phyloP scores from a whole-genome alignment of 208 protist genomes.

The Crithidia acanthocephali region DNA sequence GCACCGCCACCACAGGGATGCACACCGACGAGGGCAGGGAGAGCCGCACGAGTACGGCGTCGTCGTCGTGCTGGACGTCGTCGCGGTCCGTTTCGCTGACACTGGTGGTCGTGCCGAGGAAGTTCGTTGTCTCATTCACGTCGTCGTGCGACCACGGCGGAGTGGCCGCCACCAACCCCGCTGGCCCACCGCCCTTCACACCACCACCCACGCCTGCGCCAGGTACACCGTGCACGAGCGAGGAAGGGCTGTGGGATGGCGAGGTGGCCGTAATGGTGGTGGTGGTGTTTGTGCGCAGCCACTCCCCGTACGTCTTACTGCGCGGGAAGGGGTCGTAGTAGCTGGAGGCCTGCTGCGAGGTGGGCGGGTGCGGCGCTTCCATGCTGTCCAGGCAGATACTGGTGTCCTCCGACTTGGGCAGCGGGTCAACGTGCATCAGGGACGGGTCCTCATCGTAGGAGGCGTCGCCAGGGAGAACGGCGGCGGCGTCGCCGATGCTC shows the following conservation, averaged over 20 bases:
- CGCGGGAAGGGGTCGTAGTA: constrained; percentile 12
- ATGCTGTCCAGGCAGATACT: constrained; percentile 1
- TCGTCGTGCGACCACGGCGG: constrained; percentile 22
- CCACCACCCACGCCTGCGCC: neutral
- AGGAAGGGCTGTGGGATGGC: neutral
- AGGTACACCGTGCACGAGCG: neutral
- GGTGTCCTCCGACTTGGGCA: constrained; percentile 10
- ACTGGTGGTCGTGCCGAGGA: constrained; percentile 13
- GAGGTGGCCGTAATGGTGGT: neutral
- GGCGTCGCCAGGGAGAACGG: neutral
- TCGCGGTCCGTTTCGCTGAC: neutral
- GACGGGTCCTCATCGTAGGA: constrained; percentile 2
- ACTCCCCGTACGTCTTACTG: constrained; percentile 19
- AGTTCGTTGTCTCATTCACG: constrained; percentile 15
- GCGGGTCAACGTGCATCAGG: constrained; percentile 8
- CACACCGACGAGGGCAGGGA: constrained; percentile 29
- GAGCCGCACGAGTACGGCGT: constrained; percentile 26
- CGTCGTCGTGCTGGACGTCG: constrained; percentile 19
- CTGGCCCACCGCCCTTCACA: neutral
- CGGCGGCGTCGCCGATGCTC: neutral
- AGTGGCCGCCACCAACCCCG: neutral
- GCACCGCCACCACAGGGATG: constrained; percentile 25
- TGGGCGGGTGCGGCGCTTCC: neutral
- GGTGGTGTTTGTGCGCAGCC: constrained; percentile 15
- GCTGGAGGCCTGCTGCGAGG: constrained; percentile 2